Evolutionary conservation across 352 stramenopile species (phyloP), one percentile per base, ranked within the genome.

Genomic region (Pythium utonaiense): DNA sequence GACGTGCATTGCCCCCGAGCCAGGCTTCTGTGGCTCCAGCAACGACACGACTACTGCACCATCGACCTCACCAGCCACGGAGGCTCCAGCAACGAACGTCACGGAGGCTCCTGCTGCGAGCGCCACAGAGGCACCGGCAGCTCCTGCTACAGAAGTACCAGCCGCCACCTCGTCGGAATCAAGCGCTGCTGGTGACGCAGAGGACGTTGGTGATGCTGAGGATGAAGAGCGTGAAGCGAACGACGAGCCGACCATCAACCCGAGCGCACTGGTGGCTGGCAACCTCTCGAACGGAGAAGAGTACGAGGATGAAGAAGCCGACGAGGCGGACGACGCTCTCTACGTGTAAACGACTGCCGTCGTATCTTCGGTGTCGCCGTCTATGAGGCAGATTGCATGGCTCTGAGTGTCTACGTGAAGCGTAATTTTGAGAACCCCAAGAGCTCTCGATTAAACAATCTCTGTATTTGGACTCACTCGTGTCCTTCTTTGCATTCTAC

Each of bases 1-100:
- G 7, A 19, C 45, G 21, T 80, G 72, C 48, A 65, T 77, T 13
- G 67, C 62, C 25, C 72, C 72, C 1, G 63, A 75, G 34, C 53
- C 62, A 4, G 72, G 72, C 47, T 67, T 66, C 30, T 80, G 72
- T 27, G 66, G 66, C 1, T 70, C 72, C 3, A 45, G 50, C 47
- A 49, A 52, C 33, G 24, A 66, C 53, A 41, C 64, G n/a, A 66
- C 64, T n/a, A 53, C 57, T 9, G 21, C 53, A 27, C 53, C 53
- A 22, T 6, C 27, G 1, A 21, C 45, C 33, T 40, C 53, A 10
- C 12, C 56, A 34, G n/a, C n/a, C n/a, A n/a, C n/a, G n/a, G n/a
- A n/a, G n/a, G n/a, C n/a, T n/a, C 19, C 58, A 52, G 27, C 48
- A 12, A n/a, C n/a, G n/a, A 54, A 44, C 16, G 49, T 42, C 7